phyloP scores from a whole-genome alignment of 352 stramenopile genomes.

The Globisporangium barbulae region DNA sequence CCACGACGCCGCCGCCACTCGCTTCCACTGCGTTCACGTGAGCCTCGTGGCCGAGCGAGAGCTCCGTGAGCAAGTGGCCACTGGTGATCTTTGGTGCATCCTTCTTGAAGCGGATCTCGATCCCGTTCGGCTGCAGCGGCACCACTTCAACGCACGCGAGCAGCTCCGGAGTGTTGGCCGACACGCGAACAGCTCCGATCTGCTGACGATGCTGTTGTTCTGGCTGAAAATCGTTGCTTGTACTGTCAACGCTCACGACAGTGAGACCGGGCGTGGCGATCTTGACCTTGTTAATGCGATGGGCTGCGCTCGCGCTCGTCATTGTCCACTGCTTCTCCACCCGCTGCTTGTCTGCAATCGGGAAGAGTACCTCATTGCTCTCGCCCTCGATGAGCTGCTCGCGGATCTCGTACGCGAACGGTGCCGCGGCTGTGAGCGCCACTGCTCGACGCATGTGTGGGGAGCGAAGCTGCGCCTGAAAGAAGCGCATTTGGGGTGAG shows the following conservation, averaged over 20 bases:
- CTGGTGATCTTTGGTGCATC: background rate
- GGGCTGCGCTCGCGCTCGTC: background rate
- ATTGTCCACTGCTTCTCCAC: slow-evolving; percentile 11
- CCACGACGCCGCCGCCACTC: slow-evolving; percentile 7
- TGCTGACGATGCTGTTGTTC: background rate
- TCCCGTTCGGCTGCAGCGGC: slow-evolving; percentile 3
- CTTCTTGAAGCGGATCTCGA: slow-evolving; percentile 17
- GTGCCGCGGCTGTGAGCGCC: background rate
- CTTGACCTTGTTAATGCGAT: slow-evolving; percentile 5
- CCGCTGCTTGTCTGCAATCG: slow-evolving; percentile 8
- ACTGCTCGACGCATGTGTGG: background rate
- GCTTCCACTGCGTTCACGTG: slow-evolving; percentile 4
- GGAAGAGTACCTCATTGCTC: slow-evolving; percentile 5
- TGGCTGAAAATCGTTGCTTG: background rate
- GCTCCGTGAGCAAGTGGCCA: slow-evolving; percentile 13
- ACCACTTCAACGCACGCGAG: slow-evolving; percentile 17
- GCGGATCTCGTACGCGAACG: slow-evolving; percentile 8
- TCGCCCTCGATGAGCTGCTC: background rate
- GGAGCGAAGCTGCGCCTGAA: background rate
- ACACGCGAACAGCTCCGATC: slow-evolving; percentile 10
- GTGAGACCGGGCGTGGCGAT: slow-evolving; percentile 13
- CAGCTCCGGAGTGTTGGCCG: slow-evolving; percentile 1
- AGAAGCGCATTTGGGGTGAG: background rate
- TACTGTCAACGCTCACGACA: slow-evolving; percentile 1
- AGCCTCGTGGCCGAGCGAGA: background rate